These are phyloP conservation scores for Penicillium corylophilum DNA, from an alignment of 2,329 filamentous ascomycete genomes.

Conservation along the genomic window DNA sequence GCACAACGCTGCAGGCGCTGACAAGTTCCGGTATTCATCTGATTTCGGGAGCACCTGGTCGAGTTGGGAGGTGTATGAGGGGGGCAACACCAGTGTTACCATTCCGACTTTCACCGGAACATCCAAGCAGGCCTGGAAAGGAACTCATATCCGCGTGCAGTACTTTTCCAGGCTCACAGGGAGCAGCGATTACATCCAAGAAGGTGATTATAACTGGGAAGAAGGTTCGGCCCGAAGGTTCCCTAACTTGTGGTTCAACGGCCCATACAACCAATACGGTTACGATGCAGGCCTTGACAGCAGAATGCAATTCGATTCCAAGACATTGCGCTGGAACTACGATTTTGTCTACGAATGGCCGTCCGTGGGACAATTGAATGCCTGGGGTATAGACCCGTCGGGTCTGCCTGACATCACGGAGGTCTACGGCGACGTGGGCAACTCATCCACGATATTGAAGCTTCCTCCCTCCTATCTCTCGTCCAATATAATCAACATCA, in stretches of 20 bases:
- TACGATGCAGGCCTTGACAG: conserved; percentile 61
- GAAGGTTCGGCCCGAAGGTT: conserved; percentile 49
- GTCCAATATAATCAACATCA: conserved; percentile 59
- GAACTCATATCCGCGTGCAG: conserved; percentile 62
- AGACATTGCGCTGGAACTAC: conserved; percentile 55
- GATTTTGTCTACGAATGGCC: conserved; percentile 65
- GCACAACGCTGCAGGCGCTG: conserved; percentile 61
- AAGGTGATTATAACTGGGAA: conserved; percentile 51
- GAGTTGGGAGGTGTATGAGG: conserved; percentile 56
- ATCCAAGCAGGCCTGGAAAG: conserved; percentile 57
- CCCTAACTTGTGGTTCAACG: conserved; percentile 63
- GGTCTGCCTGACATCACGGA: conserved; percentile 60
- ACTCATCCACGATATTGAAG: conserved; percentile 59
- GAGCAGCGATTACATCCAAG: conserved; percentile 60
- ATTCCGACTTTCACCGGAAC: conserved; percentile 58
- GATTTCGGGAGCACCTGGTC: conserved; percentile 63
- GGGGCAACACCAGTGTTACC: conserved; percentile 50
- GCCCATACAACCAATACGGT: conserved; percentile 63
- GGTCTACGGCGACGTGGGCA: conserved; percentile 62
- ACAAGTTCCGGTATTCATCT: conserved; percentile 61
- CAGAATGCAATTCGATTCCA: conserved; percentile 46
- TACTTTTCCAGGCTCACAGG: conserved; percentile 61
- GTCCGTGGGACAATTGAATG: conserved; percentile 59
- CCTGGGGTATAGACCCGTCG: conserved; percentile 65
- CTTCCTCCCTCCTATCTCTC: conserved; percentile 59